phyloP scores from a whole-genome alignment of 2,329 filamentous ascomycete species.

The Graphiopsis chlorocephala region DNA sequence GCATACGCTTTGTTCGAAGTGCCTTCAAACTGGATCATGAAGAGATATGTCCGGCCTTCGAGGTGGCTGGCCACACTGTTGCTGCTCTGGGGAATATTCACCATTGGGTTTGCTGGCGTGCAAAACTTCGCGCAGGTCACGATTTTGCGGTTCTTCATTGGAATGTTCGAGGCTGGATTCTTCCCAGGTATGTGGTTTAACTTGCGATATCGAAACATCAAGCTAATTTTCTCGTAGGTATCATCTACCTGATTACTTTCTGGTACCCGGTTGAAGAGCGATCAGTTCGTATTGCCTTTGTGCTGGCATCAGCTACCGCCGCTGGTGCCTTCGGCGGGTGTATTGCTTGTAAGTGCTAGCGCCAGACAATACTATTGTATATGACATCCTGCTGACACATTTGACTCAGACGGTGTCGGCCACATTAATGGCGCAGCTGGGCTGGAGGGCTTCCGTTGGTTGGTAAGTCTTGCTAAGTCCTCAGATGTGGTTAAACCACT shows the following conservation, averaged over 20 bases:
- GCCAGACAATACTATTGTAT: conserved; percentile 45
- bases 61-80: conserved; percentile 41
- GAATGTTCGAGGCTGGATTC: conserved; percentile 42
- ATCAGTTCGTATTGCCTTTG: conserved; percentile 57
- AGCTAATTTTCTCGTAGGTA: not conserved
- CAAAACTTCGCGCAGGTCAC: conserved; percentile 36
- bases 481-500: conserved; percentile 23
- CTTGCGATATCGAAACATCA: not conserved
- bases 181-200: conserved; percentile 29
- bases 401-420: conserved; percentile 52
- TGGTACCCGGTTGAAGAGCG: conserved; percentile 58
- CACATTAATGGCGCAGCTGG: conserved; percentile 41
- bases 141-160: conserved; percentile 36
- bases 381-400: not conserved
- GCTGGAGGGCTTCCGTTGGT: conserved; percentile 47
- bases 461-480: conserved; percentile 38
- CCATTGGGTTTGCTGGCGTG: conserved; percentile 38
- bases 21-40: conserved; percentile 41
- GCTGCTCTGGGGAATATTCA: conserved; percentile 39
- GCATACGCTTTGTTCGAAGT: conserved; percentile 35
- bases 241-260: conserved; percentile 38
- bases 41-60: conserved; percentile 37
- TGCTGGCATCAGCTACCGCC: conserved; percentile 55
- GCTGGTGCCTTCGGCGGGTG: conserved; percentile 54
- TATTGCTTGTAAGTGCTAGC: conserved; percentile 55